Conservation (phyloP, 768 basidiomycete species). For the Calocybe cyanea region DNA sequence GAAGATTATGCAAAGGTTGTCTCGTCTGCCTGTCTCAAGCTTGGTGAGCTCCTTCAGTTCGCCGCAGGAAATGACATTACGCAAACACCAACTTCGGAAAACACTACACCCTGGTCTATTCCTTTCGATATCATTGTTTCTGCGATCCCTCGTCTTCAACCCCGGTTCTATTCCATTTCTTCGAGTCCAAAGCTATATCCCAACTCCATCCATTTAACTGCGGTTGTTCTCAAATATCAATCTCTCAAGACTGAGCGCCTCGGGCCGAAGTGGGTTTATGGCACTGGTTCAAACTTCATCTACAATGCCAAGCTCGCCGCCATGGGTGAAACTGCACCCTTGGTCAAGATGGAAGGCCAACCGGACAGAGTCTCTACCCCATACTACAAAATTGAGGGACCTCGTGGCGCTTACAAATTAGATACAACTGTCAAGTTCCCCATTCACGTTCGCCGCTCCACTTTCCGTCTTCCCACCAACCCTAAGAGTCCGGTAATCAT, state of each 20-base stretch:
- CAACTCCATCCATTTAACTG: constrained; percentile 90
- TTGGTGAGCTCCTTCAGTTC: constrained; percentile 90
- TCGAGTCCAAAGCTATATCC: constrained; percentile 92
- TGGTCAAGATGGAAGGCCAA: constrained; percentile 32
- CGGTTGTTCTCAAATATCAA: constrained; percentile 92
- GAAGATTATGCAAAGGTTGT: constrained; percentile 80
- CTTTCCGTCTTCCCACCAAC: constrained; percentile 95
- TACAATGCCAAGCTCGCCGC: constrained; percentile 83
- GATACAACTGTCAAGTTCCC: constrained; percentile 79
- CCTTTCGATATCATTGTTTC: constrained; percentile 98
- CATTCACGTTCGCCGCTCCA: constrained; percentile 92
- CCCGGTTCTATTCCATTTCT: constrained; percentile 98
- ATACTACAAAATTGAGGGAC: constrained; percentile 84
- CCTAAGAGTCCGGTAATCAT: constrained; percentile 99
- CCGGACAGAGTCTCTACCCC: constrained; percentile 48
- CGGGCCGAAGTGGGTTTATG: constrained; percentile 68
- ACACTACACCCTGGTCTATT: constrained; percentile 84
- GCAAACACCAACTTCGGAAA: constrained; percentile 55
- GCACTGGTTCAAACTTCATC: constrained; percentile 93
- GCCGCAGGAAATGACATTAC: constrained; percentile 77
- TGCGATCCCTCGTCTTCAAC: constrained; percentile 88
- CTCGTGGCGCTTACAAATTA: constrained; percentile 76
- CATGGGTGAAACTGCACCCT: constrained; percentile 51
- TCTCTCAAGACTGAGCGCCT: constrained; percentile 52
- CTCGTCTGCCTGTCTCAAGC: constrained; percentile 78